Evolutionary conservation across 106 monocot species (phyloP).

Genomic region (Posidonia australis): DNA sequence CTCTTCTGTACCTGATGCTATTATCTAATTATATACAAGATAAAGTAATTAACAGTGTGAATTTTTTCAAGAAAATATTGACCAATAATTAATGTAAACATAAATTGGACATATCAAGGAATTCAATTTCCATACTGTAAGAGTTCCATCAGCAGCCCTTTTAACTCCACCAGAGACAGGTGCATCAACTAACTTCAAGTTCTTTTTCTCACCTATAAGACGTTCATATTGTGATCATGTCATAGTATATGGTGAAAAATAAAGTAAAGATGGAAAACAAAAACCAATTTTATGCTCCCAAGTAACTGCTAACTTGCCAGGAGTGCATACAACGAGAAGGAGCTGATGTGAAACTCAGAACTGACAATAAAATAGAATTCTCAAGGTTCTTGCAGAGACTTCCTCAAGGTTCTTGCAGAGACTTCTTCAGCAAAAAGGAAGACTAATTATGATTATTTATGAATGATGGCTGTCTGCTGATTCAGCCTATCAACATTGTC

Average conservation of each 20-base stretch:
- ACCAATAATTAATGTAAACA: not conserved
- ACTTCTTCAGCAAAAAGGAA: no score
- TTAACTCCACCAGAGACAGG: constrained; percentile 96
- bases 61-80: not conserved
- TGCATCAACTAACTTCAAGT: constrained; percentile 80
- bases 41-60: not conserved
- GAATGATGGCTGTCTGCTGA: no score
- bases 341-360: no score
- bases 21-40: constrained; percentile 49
- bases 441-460: no score
- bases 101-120: not conserved
- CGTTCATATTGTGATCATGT: not conserved
- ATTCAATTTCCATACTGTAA: constrained; percentile 45
- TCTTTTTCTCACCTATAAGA: constrained; percentile 44
- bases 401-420: no score
- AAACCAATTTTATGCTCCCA: no score
- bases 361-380: no score
- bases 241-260: not conserved
- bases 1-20: constrained; percentile 76
- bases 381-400: no score
- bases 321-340: no score
- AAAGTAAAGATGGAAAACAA: no score
- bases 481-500: no score
- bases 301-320: no score
- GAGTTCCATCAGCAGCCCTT: constrained; percentile 91